Evolutionary conservation across 1,284 basidiomycete species (phyloP), one percentile per base, ranked within the genome.

Genomic region (Irpex sp.): DNA sequence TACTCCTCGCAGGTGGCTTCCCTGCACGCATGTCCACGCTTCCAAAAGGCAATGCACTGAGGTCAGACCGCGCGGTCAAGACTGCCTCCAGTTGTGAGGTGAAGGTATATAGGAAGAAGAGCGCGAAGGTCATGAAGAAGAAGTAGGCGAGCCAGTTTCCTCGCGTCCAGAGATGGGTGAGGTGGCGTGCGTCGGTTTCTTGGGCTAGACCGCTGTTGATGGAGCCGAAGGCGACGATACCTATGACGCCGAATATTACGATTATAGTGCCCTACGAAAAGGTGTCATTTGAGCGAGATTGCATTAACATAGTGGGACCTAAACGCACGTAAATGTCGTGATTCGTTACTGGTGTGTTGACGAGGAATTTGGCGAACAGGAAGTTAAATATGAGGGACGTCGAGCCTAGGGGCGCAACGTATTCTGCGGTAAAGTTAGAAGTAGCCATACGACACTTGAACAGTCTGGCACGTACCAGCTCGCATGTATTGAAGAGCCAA

Each of bases 321-420:
- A 2, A 37, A 73, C 83, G 62, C 67, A 90, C 90, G 69, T 90
- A 87, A 48, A 93, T 90, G 71, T 94, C 93, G 49, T 83, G 87
- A 61, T 75, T 82, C 53, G 90, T 92, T 48, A 94, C 89, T 1
- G 90, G 90, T 16, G 90, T 90, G 57, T 90, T 90, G 9, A 92
- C 87, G 64, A 93, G 81, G 67, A 92, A 88, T 65, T 88, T 83
- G 23, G 91, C 92, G 71, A 94, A 94, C 45, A 94, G 77, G 70
- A 94, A 93, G 73, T 94, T 94, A 78, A 94, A 94, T 60, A 94
- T 85, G 62, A 94, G 83, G 10, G 91, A 91, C 8, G 90, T 88
- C 3, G 90, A 91, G 19, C 91, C 91, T 8, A 93, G 79, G 8
- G 91, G 91, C 2, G 91, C 91, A 56, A 93, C 91, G 68, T 91